These are phyloP conservation scores for Hirschioporus abietinus DNA, from an alignment of 768 basidiomycete species.

Conservation along the genomic window DNA sequence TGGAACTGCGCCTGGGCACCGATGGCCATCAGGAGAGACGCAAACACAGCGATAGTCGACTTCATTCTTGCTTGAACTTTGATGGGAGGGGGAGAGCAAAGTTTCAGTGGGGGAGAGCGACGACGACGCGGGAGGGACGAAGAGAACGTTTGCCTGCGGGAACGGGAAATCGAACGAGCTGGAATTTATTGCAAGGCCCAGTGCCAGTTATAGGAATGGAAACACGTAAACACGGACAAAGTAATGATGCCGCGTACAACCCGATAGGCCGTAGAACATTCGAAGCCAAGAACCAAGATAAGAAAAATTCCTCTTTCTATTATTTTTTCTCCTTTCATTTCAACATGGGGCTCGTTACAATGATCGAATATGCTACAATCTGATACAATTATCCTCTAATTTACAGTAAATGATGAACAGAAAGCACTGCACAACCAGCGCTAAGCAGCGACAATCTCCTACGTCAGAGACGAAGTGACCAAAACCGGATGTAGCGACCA, in stretches of 20 bases:
- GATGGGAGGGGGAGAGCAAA: constrained; percentile 7
- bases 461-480: neutral
- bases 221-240: neutral
- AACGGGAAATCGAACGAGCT: neutral
- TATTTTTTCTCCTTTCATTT: neutral
- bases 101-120: constrained; percentile 18
- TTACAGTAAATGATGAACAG: neutral
- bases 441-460: neutral
- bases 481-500: neutral
- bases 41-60: constrained; percentile 31
- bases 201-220: neutral
- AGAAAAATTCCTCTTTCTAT: neutral
- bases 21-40: constrained; percentile 37
- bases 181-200: neutral
- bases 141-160: constrained; percentile 10
- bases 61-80: constrained; percentile 39
- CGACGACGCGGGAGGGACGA: constrained; percentile 23
- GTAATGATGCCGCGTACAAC: neutral
- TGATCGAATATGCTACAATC: neutral
- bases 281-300: neutral
- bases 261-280: neutral
- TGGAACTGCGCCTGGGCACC: constrained; percentile 38
- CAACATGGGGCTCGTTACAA: neutral
- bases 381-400: neutral
- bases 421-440: neutral